These are phyloP conservation scores for Phanerochaete carnosa DNA, from an alignment of 768 basidiomycete genomes.

Conservation along the genomic window DNA sequence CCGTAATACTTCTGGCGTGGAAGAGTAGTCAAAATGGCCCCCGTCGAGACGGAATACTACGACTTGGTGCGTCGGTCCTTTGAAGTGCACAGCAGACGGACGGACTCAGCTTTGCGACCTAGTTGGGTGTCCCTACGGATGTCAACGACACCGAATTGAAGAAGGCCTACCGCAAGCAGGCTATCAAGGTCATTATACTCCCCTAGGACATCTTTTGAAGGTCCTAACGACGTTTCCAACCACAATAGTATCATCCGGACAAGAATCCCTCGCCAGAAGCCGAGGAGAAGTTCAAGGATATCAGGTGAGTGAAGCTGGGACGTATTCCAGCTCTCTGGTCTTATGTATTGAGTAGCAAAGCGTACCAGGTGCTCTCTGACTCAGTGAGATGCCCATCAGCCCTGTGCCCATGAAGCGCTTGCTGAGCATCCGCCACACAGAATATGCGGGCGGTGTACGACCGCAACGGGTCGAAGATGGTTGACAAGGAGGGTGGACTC, in stretches of 20 bases:
- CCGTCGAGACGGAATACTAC: slow-evolving; percentile 89
- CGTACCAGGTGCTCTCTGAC: slow-evolving; percentile 90
- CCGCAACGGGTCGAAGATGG: slow-evolving; percentile 91
- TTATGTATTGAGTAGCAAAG: slow-evolving; percentile 57
- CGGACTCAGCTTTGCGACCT: slow-evolving; percentile 5
- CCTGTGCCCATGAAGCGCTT: not conserved
- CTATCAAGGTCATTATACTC: slow-evolving; percentile 72
- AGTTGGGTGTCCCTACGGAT: slow-evolving; percentile 73
- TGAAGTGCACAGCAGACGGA: slow-evolving; percentile 1
- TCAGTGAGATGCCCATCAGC: slow-evolving; percentile 45
- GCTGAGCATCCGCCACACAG: slow-evolving; percentile 29
- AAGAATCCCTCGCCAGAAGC: slow-evolving; percentile 93
- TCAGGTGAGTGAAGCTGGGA: slow-evolving; percentile 52
- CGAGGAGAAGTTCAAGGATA: slow-evolving; percentile 95
- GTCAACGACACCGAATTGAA: slow-evolving; percentile 81
- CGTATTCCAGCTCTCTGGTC: not conserved
- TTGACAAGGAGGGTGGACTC: slow-evolving; percentile 75
- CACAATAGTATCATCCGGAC: slow-evolving; percentile 82
- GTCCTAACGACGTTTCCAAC: not conserved
- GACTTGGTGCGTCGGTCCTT: slow-evolving; percentile 53
- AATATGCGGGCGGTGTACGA: slow-evolving; percentile 90
- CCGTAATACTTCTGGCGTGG: not conserved
- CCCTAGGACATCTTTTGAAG: not conserved
- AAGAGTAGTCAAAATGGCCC: slow-evolving; percentile 50
- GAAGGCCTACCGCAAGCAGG: slow-evolving; percentile 92